These are phyloP conservation scores for Agrostemma githago DNA, from an alignment of 148 eudicot species.

Conservation along the genomic window DNA sequence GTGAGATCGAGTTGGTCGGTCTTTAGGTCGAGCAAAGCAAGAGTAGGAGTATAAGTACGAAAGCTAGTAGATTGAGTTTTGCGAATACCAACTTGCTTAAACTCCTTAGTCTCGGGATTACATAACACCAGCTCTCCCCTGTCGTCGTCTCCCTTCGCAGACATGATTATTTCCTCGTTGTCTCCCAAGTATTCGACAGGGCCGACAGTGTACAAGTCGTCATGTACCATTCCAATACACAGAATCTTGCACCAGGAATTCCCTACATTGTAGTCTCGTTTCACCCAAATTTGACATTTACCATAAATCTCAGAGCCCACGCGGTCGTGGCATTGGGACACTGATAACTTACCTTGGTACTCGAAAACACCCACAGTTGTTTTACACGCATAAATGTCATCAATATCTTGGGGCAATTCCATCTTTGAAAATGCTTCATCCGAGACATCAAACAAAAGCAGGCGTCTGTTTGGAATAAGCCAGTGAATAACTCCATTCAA, in stretches of 20 bases:
- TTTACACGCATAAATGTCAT: background rate
- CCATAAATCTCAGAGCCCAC: too few relatives aligned
- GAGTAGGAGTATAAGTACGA: too few relatives aligned
- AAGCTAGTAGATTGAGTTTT: too few relatives aligned
- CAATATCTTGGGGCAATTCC: background rate
- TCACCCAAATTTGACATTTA: background rate
- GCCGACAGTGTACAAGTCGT: background rate
- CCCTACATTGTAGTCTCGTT: background rate
- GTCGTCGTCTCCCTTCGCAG: too few relatives aligned
- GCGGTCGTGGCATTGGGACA: background rate
- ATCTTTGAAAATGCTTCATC: background rate
- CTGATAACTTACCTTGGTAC: background rate
- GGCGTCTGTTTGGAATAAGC: background rate
- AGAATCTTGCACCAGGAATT: background rate
- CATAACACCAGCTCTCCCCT: too few relatives aligned
- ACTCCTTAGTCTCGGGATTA: too few relatives aligned
- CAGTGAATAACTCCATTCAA: background rate
- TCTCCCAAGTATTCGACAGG: background rate
- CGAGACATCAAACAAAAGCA: background rate
- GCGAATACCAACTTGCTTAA: too few relatives aligned
- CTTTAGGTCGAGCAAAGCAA: too few relatives aligned
- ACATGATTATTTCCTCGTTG: background rate
- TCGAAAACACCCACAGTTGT: background rate
- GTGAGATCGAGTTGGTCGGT: too few relatives aligned
- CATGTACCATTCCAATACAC: background rate